Percentiles rank a stretch among this genome's conserved stretches.
phyloP scores from a whole-genome alignment of 208 protist species.

The Tritrichomonas foetus region DNA sequence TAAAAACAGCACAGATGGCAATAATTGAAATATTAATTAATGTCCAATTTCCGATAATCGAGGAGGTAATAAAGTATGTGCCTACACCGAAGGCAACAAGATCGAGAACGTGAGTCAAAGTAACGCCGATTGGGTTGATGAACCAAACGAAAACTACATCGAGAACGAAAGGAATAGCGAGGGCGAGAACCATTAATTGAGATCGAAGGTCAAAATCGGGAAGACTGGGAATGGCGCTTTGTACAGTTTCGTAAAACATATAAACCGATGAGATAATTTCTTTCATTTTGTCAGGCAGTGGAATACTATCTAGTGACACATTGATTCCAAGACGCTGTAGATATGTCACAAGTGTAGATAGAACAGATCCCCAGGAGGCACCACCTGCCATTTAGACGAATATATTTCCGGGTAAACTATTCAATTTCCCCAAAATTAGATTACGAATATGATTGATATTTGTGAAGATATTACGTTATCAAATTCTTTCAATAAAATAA shows the following conservation, averaged over 20 bases:
- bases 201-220: not conserved
- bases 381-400: too few relatives aligned
- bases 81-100: not conserved
- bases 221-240: not conserved
- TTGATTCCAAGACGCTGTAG: not conserved
- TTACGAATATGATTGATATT: too few relatives aligned
- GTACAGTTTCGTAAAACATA: not conserved
- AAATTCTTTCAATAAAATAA: too few relatives aligned
- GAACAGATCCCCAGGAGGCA: not conserved
- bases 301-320: not conserved
- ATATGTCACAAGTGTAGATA: not conserved
- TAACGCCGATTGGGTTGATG: not conserved
- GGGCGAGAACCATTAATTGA: not conserved
- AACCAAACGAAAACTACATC: not conserved
- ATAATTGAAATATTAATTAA: not conserved
- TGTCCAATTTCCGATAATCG: not conserved
- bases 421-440: too few relatives aligned
- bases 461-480: too few relatives aligned
- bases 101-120: not conserved
- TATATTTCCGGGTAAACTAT: too few relatives aligned
- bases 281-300: not conserved
- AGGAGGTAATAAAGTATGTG: not conserved
- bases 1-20: not conserved
- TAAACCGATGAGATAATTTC: not conserved
- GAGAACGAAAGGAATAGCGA: not conserved